Conservation (phyloP, 768 basidiomycete genomes). For the Termitomyces sp. region DNA sequence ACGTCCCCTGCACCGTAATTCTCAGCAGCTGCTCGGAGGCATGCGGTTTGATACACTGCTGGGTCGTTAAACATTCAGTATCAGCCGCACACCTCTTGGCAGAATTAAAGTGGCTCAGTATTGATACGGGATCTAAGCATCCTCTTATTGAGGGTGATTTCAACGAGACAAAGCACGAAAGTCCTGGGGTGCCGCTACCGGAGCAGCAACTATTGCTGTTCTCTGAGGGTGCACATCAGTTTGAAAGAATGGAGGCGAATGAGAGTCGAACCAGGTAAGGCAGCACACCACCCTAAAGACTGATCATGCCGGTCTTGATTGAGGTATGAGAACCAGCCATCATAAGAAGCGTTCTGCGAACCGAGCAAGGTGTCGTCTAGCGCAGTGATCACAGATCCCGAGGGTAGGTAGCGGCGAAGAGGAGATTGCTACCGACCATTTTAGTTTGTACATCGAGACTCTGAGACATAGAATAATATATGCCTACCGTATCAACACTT, state of each 20-base stretch:
- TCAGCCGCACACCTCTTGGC: slow-evolving; percentile 38
- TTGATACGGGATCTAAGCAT: slow-evolving; percentile 55
- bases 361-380: slow-evolving; percentile 61
- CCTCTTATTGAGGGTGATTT: slow-evolving; percentile 29
- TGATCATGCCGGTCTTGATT: slow-evolving; percentile 13
- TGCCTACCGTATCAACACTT: slow-evolving; percentile 49
- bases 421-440: slow-evolving; percentile 51
- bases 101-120: slow-evolving; percentile 37
- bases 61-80: slow-evolving; percentile 28
- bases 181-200: background rate
- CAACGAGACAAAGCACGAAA: slow-evolving; percentile 44
- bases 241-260: slow-evolving; percentile 27
- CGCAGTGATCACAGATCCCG: slow-evolving; percentile 57
- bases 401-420: slow-evolving; percentile 49
- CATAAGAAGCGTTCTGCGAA: slow-evolving; percentile 19
- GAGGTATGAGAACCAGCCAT: slow-evolving; percentile 50
- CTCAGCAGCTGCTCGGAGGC: slow-evolving; percentile 52
- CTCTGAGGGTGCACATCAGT: background rate
- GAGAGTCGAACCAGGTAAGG: slow-evolving; percentile 14
- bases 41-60: slow-evolving; percentile 50
- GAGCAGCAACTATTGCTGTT: slow-evolving; percentile 7
- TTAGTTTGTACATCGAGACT: background rate
- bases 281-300: slow-evolving; percentile 62
- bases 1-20: slow-evolving; percentile 37
- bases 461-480: background rate